Base-by-base conservation (phyloP, 805 yeast species). In the Torulaspora microellipsoides region DNA sequence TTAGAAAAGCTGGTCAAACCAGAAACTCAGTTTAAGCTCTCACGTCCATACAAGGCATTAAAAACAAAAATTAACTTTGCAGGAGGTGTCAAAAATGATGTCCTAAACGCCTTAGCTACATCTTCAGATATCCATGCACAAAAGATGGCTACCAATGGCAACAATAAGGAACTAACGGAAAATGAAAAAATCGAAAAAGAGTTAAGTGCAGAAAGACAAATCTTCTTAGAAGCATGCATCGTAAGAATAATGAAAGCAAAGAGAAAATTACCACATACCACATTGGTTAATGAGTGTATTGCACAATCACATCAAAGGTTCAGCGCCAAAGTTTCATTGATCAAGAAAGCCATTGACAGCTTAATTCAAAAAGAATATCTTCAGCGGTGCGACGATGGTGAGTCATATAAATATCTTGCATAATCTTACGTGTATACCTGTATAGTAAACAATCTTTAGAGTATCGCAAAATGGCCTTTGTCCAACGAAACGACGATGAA, bases 191-290 rank as follows among this genome's bases (percentile, higher is more conserved):
- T 89, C 2, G 83, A 78, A 52, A 81, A 79, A 62, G 95, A 89
- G 59, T 80, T 91, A 38, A 88, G 83, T 56, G 93, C 88, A 57
- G 89, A 89, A 48, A 78, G 96, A 60, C 84, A 83, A 66, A 80
- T 85, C 59, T 83, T 82, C 67, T 72, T 93, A 55, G 86, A 88
- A 59, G 96, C 98, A 2, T 86, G 95, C 58, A 88, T 93, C 66
- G 98, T 91, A 31, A 77, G 99, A 57, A 86, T 91, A 59, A 93
- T 91, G 98, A 91, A 91, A 70, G 90, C 96, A 1, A 77, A 96
- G 59, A 85, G 89, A 64, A 74, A 73, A 34, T 71, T 87, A 55
- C 78, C 79, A 51, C 97, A 90, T 61, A 84, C 82, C 38, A 82
- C 81, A 43, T 74, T 91, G 56, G 81, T 89, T 33, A 86, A 84